Base-by-base conservation (phyloP, 1,284 basidiomycete genomes). In the Cerioporus squamosus region DNA sequence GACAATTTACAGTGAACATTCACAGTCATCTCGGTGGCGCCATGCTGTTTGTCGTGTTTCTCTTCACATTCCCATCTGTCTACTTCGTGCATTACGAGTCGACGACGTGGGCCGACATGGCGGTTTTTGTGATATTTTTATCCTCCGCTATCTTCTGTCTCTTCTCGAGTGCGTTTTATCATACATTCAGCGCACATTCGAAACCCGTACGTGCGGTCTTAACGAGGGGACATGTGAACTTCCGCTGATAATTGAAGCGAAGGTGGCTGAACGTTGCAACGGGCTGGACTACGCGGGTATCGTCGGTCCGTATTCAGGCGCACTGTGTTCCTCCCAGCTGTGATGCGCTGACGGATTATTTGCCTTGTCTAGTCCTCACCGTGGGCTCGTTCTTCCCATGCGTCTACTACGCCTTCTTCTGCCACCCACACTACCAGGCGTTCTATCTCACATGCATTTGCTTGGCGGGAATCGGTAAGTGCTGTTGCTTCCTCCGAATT, bases 11-110 rank as follows among this genome's bases (percentile, higher is more conserved):
- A 94, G 93, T 97, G 61, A 97, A 97, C 75, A 95, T 97, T 52
- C 93, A 95, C 74, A 91, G 84, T 51, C 95, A 97, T 70, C 79
- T 95, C 8, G 83, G 86, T 78, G 93, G 90, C 29, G 88, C 90
- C 17, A 69, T 87, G 12, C 68, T 92, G 51, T 94, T 95, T 70
- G 67, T 77, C 18, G 82, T 87, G 66, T 77, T 93, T 53, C 72
- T 89, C 48, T 74, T 75, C 56, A 82, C 83, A 3, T 82, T 83
- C 60, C 74, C 78, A 44, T 75, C 79, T 9, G 78, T 77, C 57
- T 77, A 88, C 66, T 72, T 87, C 52, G 73, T 73, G 29, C 72
- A 74, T 42, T 78, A 87, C 63, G 77, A 78, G 14, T 75, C 77
- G 24, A 78, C 84, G 26, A 84, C 84, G 54, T 85, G 83, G 81